These are phyloP conservation scores for Clitoria ternatea DNA, from an alignment of 306 rosid species.

Conservation along the genomic window DNA sequence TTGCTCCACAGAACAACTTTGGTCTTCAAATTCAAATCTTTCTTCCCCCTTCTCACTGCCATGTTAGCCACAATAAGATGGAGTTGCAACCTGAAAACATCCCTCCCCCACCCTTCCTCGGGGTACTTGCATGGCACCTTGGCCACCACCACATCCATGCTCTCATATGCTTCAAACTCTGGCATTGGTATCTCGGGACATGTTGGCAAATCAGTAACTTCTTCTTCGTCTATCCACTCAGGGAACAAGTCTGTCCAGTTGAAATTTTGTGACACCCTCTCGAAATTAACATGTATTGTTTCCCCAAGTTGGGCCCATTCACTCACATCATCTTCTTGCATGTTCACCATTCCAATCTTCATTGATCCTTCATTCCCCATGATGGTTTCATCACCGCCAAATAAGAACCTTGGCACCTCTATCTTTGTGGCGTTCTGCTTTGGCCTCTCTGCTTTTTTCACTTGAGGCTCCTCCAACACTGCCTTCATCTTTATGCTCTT, in stretches of 20 bases:
- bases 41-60: slow-evolving; percentile 59
- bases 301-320: slow-evolving; percentile 51
- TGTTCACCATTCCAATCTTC: slow-evolving; percentile 83
- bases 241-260: slow-evolving; percentile 92
- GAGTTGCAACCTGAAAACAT: slow-evolving; percentile 71
- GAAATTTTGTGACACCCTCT: slow-evolving; percentile 58
- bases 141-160: slow-evolving; percentile 64
- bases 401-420: slow-evolving; percentile 57
- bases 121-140: slow-evolving; percentile 72
- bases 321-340: slow-evolving; percentile 53
- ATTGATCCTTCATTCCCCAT: slow-evolving; percentile 44
- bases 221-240: slow-evolving; percentile 95
- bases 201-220: slow-evolving; percentile 68
- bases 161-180: slow-evolving; percentile 31
- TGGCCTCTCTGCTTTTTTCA: slow-evolving; percentile 5
- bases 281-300: slow-evolving; percentile 33
- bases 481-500: slow-evolving; percentile 57
- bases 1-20: slow-evolving; percentile 71
- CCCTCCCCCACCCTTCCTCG: slow-evolving; percentile 67
- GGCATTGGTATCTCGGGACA: slow-evolving; percentile 95
- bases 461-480: slow-evolving; percentile 42
- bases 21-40: slow-evolving; percentile 40
- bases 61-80: slow-evolving; percentile 67
- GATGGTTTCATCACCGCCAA: slow-evolving; percentile 11
- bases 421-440: slow-evolving; percentile 40